These are phyloP conservation scores for Aaosphaeria arxii DNA, from an alignment of 2,329 filamentous ascomycete genomes.

Conservation along the genomic window DNA sequence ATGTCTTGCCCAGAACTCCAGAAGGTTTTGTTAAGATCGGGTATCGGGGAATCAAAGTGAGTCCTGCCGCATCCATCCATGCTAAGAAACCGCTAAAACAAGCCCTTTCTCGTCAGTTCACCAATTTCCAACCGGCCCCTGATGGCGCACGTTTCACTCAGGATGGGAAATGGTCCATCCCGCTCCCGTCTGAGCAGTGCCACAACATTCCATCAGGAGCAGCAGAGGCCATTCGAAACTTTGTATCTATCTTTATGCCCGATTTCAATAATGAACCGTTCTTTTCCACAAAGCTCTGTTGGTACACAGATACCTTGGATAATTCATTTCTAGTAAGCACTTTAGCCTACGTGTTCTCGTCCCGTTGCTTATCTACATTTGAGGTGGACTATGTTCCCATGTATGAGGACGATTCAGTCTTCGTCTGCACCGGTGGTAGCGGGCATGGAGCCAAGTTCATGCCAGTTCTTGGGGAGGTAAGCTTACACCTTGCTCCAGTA, in stretches of 20 bases:
- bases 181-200: too few species aligned
- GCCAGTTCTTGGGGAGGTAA: conserved; percentile 19
- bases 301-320: conserved; percentile 18
- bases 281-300: conserved; percentile 4
- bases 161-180: conserved; percentile 27
- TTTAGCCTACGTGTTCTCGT: too few species aligned
- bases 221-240: too few species aligned
- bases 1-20: conserved; percentile 48
- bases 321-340: conserved; percentile 18
- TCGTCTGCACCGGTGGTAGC: conserved; percentile 27
- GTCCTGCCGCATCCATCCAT: too few species aligned
- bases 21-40: conserved; percentile 49
- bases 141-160: conserved; percentile 22
- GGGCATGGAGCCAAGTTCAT: conserved; percentile 33
- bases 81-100: too few species aligned
- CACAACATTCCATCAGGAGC: too few species aligned
- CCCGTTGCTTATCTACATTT: too few species aligned
- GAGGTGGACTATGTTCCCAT: conserved; percentile 9
- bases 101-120: conserved; percentile 18
- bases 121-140: conserved; percentile 40
- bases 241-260: too few species aligned
- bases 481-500: too few species aligned
- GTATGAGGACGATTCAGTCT: conserved; percentile 9
- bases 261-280: too few species aligned
- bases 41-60: conserved; percentile 45